phyloP scores from a whole-genome alignment of 495 filamentous ascomycete genomes.

The Lasiosphaeriaceae sp. region DNA sequence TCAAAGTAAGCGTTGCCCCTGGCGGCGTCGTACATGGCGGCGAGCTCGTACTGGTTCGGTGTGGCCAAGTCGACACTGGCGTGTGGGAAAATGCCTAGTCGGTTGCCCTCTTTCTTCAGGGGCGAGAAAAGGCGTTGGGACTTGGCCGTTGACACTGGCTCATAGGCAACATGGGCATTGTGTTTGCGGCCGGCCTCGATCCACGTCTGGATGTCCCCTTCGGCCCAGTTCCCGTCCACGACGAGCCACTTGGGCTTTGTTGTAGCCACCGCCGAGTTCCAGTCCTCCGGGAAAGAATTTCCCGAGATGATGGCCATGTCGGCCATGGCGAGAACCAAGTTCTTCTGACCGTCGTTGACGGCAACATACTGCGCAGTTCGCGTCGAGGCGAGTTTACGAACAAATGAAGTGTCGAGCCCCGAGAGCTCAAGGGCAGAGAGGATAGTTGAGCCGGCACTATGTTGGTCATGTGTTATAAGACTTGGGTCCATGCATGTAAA shows the following conservation, averaged over 20 bases:
- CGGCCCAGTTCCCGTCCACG: conserved; percentile 79
- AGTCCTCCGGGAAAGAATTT: conserved; percentile 46
- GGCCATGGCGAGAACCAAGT: conserved; percentile 83
- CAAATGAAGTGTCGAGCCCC: conserved; percentile 60
- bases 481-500: no score
- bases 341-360: conserved; percentile 77
- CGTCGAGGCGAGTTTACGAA: conserved; percentile 53
- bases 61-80: conserved; percentile 65
- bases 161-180: conserved; percentile 65
- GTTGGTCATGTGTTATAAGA: no score
- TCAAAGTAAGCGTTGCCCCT: conserved; percentile 62
- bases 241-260: conserved; percentile 68
- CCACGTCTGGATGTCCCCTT: conserved; percentile 59
- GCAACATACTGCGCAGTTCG: conserved; percentile 87
- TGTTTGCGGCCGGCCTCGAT: conserved; percentile 49
- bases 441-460: conserved; percentile 63
- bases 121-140: conserved; percentile 61
- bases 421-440: conserved; percentile 55
- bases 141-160: conserved; percentile 86
- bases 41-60: conserved; percentile 79
- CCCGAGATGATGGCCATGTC: conserved; percentile 84
- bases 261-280: conserved; percentile 54
- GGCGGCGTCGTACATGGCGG: conserved; percentile 67
- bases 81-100: conserved; percentile 54
- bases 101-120: conserved; percentile 12